Evolutionary conservation across 2,329 filamentous ascomycete genomes (phyloP), one percentile per base, ranked within the genome.

Genomic region (Bimuria novae-zelandiae): DNA sequence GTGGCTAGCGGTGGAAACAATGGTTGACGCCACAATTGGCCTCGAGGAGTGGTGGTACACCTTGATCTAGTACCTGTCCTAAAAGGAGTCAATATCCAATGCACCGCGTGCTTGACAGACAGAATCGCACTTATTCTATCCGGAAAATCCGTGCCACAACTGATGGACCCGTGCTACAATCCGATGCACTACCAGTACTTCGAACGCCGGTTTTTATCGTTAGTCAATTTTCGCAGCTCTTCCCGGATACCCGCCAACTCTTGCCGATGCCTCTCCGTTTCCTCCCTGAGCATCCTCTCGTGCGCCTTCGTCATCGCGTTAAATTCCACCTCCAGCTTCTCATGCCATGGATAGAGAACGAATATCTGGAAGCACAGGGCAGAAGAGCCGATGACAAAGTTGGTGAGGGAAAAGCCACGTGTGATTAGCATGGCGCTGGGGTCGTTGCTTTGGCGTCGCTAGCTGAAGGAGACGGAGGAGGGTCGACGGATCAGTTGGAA

Each of bases 341-440:
- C 80, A 71, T 89, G 86, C 86, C 86, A 89, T 1, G 86, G 86
- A 70, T 89, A 89, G 10, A 89, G 77, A 33, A 89, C 86, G 61
- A 84, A 85, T 44, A 88, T 84, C 72, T 89, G 86, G 70, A 89
- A 89, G 30, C 77, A 77, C 29, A 89, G 77, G 0, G 86, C 86
- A 3, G 84, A 87, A 25, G 80, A 80, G 48, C 85, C 86, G 55
- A 89, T 83, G 57, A 81, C 66, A 65, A 89, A 89, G 75, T 89
- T 87, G 55, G 83, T 85, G 56, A 86, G 60, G 10, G 84, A 86
- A 57, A 87, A 77, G 17, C 75, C 70, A 54, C 80, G 79, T 0
- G 79, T 79, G 52, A 82, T 73, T 19, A 78, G 53, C 76, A 80
- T 79, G 1, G 17, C 54, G 21, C 35, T 10, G 16, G 16, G 11